phyloP scores from a whole-genome alignment of 192 early-diverging fungal species.

The Mortierella alpina region DNA sequence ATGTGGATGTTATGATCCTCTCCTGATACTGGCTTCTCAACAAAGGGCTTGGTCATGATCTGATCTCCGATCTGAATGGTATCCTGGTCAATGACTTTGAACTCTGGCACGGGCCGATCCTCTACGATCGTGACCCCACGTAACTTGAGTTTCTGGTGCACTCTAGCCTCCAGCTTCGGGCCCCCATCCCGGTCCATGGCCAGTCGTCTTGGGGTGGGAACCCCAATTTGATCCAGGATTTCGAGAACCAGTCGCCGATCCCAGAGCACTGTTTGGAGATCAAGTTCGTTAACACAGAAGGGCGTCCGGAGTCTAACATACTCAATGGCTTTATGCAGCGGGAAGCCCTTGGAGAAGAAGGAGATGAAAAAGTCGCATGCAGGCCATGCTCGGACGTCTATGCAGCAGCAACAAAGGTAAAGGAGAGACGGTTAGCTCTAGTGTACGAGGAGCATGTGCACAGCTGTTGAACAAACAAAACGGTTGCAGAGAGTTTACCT shows the following conservation, averaged over 20 bases:
- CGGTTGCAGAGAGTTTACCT: conserved; percentile 56
- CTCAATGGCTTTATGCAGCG: conserved; percentile 90
- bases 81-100: conserved; percentile 68
- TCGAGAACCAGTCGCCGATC: conserved; percentile 90
- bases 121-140: conserved; percentile 37
- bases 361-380: conserved; percentile 95
- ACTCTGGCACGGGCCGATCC: conserved; percentile 30
- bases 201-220: conserved; percentile 84
- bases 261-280: conserved; percentile 87
- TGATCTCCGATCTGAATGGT: conserved; percentile 76
- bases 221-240: conserved; percentile 81
- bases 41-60: conserved; percentile 90
- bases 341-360: conserved; percentile 96
- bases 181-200: conserved; percentile 79
- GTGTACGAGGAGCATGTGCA: not conserved
- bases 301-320: conserved; percentile 88
- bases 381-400: conserved; percentile 90
- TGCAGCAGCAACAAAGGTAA: conserved; percentile 6
- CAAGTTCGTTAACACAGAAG: conserved; percentile 92
- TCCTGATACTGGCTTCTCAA: conserved; percentile 96
- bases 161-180: conserved; percentile 63
- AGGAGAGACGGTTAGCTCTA: not conserved
- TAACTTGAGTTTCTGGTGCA: conserved; percentile 66
- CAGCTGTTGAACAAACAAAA: not conserved
- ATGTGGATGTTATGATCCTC: conserved; percentile 99